Evolutionary conservation across 1,284 basidiomycete species (phyloP).

Genomic region (Boletus nobilissimus): DNA sequence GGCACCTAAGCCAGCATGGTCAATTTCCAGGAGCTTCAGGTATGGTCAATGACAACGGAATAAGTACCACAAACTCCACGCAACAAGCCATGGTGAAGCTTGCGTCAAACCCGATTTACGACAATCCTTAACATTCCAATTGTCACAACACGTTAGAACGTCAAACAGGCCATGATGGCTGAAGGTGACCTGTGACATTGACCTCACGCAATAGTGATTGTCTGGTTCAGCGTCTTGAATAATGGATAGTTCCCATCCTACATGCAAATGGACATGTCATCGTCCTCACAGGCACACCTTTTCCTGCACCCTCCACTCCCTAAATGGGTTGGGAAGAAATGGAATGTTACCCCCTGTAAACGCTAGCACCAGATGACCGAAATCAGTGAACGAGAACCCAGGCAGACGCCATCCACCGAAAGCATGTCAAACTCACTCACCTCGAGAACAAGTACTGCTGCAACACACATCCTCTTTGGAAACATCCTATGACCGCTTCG

Average conservation of each 20-base stretch:
- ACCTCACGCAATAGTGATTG: constrained; percentile 37
- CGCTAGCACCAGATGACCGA: background rate
- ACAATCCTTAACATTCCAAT: no score
- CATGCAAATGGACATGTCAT: background rate
- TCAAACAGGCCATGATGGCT: no score
- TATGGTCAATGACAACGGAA: no score
- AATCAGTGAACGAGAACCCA: background rate
- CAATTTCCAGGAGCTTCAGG: no score
- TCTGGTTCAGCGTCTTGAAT: constrained; percentile 43
- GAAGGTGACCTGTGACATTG: background rate
- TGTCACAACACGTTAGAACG: background rate
- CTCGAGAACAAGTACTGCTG: background rate
- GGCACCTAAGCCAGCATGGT: no score
- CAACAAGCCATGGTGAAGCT: no score
- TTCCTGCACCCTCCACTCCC: no score
- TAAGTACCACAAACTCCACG: no score
- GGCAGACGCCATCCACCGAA: background rate
- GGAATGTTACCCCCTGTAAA: background rate
- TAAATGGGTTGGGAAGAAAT: no score
- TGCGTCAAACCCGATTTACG: no score
- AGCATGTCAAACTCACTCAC: background rate
- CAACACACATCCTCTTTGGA: background rate
- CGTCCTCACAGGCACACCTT: no score
- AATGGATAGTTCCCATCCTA: constrained; percentile 38
- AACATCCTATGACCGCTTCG: constrained; percentile 23